A percentile compares a stretch with the other conserved stretches of the same genome.
These are phyloP conservation scores for Tillandsia leiboldiana DNA, from an alignment of 176 grass and related monocot genomes.

Conservation along the genomic window DNA sequence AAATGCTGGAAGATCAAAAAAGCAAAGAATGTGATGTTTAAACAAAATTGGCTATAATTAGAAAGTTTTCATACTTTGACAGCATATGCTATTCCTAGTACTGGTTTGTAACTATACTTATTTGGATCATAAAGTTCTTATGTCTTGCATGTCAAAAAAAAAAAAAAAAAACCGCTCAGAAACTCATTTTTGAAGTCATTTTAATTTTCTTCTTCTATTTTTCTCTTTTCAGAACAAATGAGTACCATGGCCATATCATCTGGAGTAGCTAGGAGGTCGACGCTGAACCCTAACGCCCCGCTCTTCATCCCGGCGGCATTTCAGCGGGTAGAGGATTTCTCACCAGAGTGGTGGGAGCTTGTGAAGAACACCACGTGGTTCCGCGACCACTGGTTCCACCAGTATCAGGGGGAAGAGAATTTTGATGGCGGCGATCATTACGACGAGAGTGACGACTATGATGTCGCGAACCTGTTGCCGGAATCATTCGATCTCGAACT, in stretches of 20 bases:
- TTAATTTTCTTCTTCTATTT: background rate
- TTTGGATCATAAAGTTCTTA: too few relatives aligned
- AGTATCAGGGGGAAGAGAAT: slow-evolving; percentile 68
- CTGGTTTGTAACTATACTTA: too few relatives aligned
- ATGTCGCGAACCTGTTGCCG: slow-evolving; percentile 49
- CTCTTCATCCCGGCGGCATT: slow-evolving; percentile 86
- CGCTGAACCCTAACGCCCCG: slow-evolving; percentile 85
- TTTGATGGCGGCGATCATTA: slow-evolving; percentile 9
- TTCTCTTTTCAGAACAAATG: slow-evolving; percentile 13
- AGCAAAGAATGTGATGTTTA: too few relatives aligned
- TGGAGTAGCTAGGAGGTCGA: slow-evolving; percentile 25
- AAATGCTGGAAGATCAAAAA: too few relatives aligned
- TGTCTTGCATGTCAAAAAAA: too few relatives aligned
- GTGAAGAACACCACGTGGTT: slow-evolving; percentile 92
- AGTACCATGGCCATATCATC: slow-evolving; percentile 26
- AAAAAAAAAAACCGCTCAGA: too few relatives aligned
- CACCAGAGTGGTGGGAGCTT: slow-evolving; percentile 88
- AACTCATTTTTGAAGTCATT: background rate
- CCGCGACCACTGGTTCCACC: slow-evolving; percentile 79
- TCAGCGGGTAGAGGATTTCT: slow-evolving; percentile 82
- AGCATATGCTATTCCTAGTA: too few relatives aligned
- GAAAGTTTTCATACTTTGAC: too few relatives aligned
- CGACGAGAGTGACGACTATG: slow-evolving; percentile 3
- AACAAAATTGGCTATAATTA: too few relatives aligned
- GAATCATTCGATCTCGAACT: slow-evolving; percentile 71